phyloP scores from a whole-genome alignment of 257 asterid genomes.

The Nicotiana attenuata region DNA sequence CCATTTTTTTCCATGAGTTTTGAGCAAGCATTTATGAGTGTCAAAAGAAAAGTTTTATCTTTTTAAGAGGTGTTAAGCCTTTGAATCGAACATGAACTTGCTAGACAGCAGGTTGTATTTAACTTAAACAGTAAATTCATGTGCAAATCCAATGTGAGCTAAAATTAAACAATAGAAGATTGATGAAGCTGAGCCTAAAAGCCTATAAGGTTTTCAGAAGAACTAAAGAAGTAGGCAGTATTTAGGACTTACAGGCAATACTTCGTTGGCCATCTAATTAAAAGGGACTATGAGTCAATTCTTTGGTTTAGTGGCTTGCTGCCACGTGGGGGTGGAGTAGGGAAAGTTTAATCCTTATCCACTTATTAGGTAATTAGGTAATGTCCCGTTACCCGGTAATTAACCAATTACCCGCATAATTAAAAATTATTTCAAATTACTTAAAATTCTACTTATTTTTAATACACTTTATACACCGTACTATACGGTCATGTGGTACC shows the following conservation, averaged over 20 bases:
- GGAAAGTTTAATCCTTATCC: too few relatives aligned
- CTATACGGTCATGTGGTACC: too few relatives aligned
- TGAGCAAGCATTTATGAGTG: neutral
- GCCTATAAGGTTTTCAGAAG: neutral
- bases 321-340: too few relatives aligned
- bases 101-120: neutral
- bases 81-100: neutral
- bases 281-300: too few relatives aligned
- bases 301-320: too few relatives aligned
- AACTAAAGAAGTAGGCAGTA: conserved; percentile 8
- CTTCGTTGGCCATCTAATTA: conserved; percentile 98
- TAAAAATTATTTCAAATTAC: too few relatives aligned
- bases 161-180: neutral
- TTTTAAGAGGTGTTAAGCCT: neutral
- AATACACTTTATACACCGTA: too few relatives aligned
- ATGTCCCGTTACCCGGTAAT: too few relatives aligned
- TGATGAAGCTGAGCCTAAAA: neutral
- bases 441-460: too few relatives aligned
- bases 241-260: conserved; percentile 69
- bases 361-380: too few relatives aligned
- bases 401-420: too few relatives aligned
- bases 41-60: neutral
- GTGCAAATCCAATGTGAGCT: neutral
- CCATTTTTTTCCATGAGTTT: neutral
- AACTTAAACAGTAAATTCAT: neutral